Percentiles rank a stretch among this genome's conserved stretches.
Evolutionary conservation across 352 stramenopile species (phyloP).

Genomic region (Globisporangium orthogonon): DNA sequence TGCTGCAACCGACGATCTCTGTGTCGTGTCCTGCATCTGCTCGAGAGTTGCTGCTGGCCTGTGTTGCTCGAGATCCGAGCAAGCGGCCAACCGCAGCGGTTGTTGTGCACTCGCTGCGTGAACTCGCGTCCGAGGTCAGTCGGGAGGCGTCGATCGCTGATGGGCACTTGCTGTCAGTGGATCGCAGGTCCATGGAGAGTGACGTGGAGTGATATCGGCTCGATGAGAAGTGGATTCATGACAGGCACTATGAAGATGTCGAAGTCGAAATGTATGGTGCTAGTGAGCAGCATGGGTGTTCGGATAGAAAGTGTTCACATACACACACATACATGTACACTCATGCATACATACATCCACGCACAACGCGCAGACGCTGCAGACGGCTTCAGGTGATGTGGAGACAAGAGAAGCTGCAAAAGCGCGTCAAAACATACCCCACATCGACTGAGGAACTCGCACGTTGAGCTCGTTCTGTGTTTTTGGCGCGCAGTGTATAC

Average conservation of each 20-base stretch:
- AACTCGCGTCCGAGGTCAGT: background rate
- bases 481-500: no score
- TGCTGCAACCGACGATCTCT: conserved; percentile 3
- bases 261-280: background rate
- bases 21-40: background rate
- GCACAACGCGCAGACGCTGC: no score
- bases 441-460: no score
- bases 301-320: no score
- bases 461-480: no score
- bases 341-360: no score
- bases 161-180: background rate
- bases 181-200: background rate
- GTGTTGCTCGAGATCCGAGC: conserved; percentile 11
- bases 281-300: no score
- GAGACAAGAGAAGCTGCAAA: no score
- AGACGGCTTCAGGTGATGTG: no score
- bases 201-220: background rate
- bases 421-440: no score
- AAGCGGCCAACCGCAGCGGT: conserved; percentile 13
- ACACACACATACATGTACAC: no score
- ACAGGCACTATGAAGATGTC: background rate
- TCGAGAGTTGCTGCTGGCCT: conserved; percentile 11
- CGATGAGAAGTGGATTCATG: background rate
- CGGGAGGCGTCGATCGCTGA: conserved; percentile 5
- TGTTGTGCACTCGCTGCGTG: conserved; percentile 7